Percentiles rank a stretch among this genome's conserved stretches.
These are phyloP conservation scores for Zygnema cylindricum DNA, from an alignment of 139 green algal species.

Conservation along the genomic window DNA sequence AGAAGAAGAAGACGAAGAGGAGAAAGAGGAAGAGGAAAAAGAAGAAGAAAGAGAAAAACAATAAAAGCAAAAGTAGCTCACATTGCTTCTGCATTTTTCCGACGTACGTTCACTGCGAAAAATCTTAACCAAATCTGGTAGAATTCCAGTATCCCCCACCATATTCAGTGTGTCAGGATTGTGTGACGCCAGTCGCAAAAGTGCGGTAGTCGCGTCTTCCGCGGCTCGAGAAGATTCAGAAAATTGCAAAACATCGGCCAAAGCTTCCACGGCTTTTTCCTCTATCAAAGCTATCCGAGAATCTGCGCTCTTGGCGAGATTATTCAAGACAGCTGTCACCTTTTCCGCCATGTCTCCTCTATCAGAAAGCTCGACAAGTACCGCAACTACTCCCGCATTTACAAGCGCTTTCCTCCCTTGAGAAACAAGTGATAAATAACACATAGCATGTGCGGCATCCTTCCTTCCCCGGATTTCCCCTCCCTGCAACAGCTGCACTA, in stretches of 20 bases:
- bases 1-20: too few relatives aligned
- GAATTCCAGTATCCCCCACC: neutral
- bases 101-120: neutral
- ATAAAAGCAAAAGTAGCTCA: neutral
- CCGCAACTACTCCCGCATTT: neutral
- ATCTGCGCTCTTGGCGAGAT: neutral
- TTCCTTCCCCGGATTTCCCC: neutral
- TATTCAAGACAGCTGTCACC: neutral
- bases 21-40: too few relatives aligned
- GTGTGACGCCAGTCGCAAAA: neutral
- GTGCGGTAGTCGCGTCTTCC: neutral
- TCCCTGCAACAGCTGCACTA: neutral
- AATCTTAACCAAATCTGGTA: neutral
- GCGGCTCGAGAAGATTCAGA: neutral
- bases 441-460: neutral
- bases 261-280: neutral
- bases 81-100: neutral
- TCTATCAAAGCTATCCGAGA: neutral
- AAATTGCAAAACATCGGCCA: neutral
- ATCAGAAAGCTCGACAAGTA: neutral
- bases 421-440: neutral
- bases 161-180: neutral
- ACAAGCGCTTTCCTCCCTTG: neutral
- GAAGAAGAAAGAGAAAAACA: neutral
- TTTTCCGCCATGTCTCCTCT: neutral